Base-by-base conservation (phyloP, 352 stramenopile genomes). In the Sclerospora graminicola region DNA sequence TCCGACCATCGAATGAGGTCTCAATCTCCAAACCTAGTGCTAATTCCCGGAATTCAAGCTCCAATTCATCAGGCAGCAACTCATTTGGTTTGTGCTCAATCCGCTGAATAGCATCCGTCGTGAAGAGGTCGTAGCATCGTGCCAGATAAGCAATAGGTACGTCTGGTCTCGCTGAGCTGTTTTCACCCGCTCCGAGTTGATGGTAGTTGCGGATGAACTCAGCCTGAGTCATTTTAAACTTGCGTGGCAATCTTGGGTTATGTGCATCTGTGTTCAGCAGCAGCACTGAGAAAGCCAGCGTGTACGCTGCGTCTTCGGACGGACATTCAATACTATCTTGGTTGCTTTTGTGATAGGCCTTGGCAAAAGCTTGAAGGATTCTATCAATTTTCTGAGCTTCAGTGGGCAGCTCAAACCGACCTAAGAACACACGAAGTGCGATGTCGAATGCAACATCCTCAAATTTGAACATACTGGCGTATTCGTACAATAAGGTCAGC, bases 341-440 rank as follows among this genome's bases (percentile, higher is more conserved):
- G 37, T 90, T 88, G 18, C 64, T 69, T 1, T 35, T 23, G 40
- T 73, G 82, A 35, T 79, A 90, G 5, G 78, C 63, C 20, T 67
- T 77, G 14, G 75, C 73, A 27, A 90, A 88, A 5, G 78, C 78
- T 34, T 90, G 70, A 2, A 90, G 56, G 44, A 90, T 82, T n/a
- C 78, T 70, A 56, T 90, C 78, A 34, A 90, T 90, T 48, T 90
- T 88, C 55, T 90, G 78, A 23, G 78, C 78, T 55, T 90, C 78
- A 34, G 68, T 62, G 3, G 75, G 75, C 35, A 88, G 48, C 40
- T 74, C 61, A 39, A 90, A 88, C 26, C 71, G 67, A 24, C 70
- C 66, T 2, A 90, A 63, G 37, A 75, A 90, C n/a, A 86, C 62
- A 9, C 78, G 72, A 21, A 90, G 55, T 15, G 70, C 57, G 4